Evolutionary conservation across 2,329 filamentous ascomycete genomes (phyloP).

Genomic region (Ceratocystis huliohia): DNA sequence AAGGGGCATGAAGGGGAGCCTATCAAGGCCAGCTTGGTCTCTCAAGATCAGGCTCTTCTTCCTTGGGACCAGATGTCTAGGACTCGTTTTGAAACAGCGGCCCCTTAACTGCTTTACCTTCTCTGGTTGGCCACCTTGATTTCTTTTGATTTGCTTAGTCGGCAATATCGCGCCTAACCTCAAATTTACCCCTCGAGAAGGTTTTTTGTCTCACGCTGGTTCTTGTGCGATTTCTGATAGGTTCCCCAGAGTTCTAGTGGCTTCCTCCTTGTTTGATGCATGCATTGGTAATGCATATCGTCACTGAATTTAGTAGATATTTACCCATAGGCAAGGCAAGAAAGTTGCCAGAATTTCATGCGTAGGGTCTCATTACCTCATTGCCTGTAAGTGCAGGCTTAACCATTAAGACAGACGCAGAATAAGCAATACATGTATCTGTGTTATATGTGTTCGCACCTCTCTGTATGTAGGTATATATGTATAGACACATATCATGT

Average conservation of each 20-base stretch:
- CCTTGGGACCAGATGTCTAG: background rate
- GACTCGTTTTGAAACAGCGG: slow-evolving; percentile 7
- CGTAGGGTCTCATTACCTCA: background rate
- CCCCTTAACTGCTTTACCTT: background rate
- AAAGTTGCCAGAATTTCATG: background rate
- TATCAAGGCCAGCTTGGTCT: background rate
- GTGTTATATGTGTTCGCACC: too few relatives aligned
- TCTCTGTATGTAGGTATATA: background rate
- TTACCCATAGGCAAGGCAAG: background rate
- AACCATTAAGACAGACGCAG: background rate
- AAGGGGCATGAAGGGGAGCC: background rate
- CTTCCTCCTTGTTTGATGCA: background rate
- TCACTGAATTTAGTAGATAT: background rate
- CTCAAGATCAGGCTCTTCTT: background rate
- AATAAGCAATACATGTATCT: background rate
- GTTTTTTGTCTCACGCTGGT: background rate
- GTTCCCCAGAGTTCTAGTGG: slow-evolving; percentile 5
- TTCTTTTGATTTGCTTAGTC: background rate
- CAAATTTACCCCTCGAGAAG: background rate
- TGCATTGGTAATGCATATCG: background rate
- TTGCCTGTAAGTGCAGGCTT: background rate
- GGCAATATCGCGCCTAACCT: background rate
- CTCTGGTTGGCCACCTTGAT: too few relatives aligned
- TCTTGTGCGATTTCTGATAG: background rate
- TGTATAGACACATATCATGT: background rate